phyloP scores from a whole-genome alignment of 2,329 filamentous ascomycete genomes.

The Cladosporium sp. region DNA sequence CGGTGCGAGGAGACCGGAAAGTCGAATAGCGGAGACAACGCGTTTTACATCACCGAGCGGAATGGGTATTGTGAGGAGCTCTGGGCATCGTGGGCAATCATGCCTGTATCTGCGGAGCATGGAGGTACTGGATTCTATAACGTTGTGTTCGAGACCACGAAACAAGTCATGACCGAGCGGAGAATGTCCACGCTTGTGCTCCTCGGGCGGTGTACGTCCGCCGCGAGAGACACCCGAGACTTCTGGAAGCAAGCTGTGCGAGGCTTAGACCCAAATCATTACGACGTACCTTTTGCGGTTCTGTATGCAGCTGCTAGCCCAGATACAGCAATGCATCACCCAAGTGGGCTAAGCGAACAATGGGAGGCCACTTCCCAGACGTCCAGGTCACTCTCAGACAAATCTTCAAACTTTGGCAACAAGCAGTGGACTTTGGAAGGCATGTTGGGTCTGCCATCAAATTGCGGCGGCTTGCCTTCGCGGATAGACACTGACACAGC shows the following conservation, averaged over 20 bases:
- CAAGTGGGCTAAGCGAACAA: background rate
- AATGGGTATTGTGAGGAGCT: constrained; percentile 16
- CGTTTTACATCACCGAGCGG: constrained; percentile 15
- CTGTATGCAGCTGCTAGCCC: constrained; percentile 8
- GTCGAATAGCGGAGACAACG: constrained; percentile 14
- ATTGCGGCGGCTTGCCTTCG: constrained; percentile 57
- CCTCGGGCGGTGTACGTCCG: constrained; percentile 69
- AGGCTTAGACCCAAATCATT: constrained; percentile 7
- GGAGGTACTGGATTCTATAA: constrained; percentile 76
- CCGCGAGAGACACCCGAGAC: constrained; percentile 63
- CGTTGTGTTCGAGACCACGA: constrained; percentile 75
- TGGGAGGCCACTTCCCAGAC: background rate
- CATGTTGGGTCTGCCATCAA: constrained; percentile 58
- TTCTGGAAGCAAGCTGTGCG: constrained; percentile 65
- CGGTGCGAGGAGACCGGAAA: constrained; percentile 13
- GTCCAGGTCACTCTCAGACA: background rate
- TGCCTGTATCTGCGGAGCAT: constrained; percentile 69
- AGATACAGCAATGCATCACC: background rate
- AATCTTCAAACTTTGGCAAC: background rate
- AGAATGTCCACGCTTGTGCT: constrained; percentile 75
- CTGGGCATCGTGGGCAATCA: constrained; percentile 64
- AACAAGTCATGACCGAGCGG: constrained; percentile 71
- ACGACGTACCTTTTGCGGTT: constrained; percentile 15
- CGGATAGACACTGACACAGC: constrained; percentile 66
- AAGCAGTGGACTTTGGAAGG: constrained; percentile 9